Evolutionary conservation across 768 basidiomycete genomes (phyloP), one percentile per base, ranked within the genome.

Genomic region (Tulasnella sp.): DNA sequence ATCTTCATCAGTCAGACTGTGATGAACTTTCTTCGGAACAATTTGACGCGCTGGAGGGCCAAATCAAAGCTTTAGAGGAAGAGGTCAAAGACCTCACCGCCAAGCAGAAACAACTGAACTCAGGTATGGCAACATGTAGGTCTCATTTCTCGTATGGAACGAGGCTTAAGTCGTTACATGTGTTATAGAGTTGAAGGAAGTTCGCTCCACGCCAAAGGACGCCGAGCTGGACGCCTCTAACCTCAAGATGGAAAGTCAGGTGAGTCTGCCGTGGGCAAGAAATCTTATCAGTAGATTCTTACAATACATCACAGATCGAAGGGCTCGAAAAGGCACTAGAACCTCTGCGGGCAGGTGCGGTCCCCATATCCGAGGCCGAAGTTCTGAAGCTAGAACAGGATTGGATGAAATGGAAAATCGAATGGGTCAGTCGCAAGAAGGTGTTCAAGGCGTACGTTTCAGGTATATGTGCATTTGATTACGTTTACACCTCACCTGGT

Each of bases 371-470:
- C 17, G 73, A 80, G 7, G 81, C 82, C 63, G 88, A 92, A 51
- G 75, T 87, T 17, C 78, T 76, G 15, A 72, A 75, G 60, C 73
- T 92, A 53, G 83, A 92, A 60, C 68, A 70, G 1, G 86, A 92
- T 30, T 92, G 90, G 85, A 71, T 65, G 4, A 81, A 78, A 66
- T 93, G 90, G 90, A 75, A 85, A 62, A 75, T 77, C 2, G 85
- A 92, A 72, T 94, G 92, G 92, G 69, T 80, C 31, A 75, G 78
- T 22, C 76, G 92, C 57, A 80, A 78, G 67, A 92, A 87, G 68
- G 72, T 85, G 2, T 94, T 90, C 71, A 78, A 74, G 60, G 78
- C 74, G 89, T 89, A 73, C 66, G 84, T 75, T 29, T 38, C 4
- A 31, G 12, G 27, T n/a, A n/a, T n/a, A 22, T 21, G 48, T 15